Base-by-base conservation (phyloP, 208 protist genomes). In the Leishmania tropica region DNA sequence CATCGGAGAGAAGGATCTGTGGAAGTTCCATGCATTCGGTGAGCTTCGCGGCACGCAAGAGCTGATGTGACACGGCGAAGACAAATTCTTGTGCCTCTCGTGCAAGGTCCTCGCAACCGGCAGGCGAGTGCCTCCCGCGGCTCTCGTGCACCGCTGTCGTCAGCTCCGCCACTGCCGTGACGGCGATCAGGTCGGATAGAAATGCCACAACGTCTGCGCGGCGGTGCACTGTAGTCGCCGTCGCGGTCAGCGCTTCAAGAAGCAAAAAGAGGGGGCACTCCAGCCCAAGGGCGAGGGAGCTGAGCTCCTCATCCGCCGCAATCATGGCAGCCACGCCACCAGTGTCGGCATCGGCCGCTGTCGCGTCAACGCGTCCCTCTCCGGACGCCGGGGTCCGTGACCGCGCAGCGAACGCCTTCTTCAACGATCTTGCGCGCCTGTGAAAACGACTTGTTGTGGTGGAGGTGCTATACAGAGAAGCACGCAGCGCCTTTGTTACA, bases 11-110 rank as follows among this genome's bases (percentile, higher is more conserved):
- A 17, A 90, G 67, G 3, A 87, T 84, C 78, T 96, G 90, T 53
- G 88, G 79, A 3, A 86, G 62, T 58, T 95, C 87, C 90, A 97
- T 95, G 60, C 80, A 60, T 76, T 97, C 94, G 77, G 86, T 91
- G 51, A 94, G 78, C 67, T 91, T 83, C 24, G 88, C 88, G 5
- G 90, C 90, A 21, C 85, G 90, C 42, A 93, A 88, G 3, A 96
- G 85, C 62, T 94, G 89, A 19, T 89, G 85, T 2, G 92, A 79
- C 7, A 95, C 56, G 2, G 79, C 78, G 17, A 88, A 58, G n/a
- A 90, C 54, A 53, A 82, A 83, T 35, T 81, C 81, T 62, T 83
- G 79, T 42, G 37, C 47, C n/a, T 35, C 53, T 71, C 21, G 35
- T 4, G n/a, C 19, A 1, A 54, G 35, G 0, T 48, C 45, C n/a